These are phyloP conservation scores for Daedaleopsis sinensis DNA, from an alignment of 768 basidiomycete species.

Conservation along the genomic window DNA sequence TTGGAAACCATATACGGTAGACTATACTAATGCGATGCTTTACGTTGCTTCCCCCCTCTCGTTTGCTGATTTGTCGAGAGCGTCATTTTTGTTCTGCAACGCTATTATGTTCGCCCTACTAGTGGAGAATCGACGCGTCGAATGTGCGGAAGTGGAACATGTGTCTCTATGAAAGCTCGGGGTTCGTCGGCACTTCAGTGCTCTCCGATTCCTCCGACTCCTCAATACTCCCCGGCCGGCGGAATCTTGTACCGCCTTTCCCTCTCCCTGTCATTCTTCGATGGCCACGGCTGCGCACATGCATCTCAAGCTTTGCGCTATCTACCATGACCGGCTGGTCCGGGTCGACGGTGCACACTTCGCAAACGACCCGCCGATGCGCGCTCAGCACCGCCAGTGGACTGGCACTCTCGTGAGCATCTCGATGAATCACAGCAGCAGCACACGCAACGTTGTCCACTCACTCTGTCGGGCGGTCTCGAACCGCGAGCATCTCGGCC, in stretches of 20 bases:
- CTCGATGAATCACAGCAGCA: background rate
- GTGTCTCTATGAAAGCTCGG: too few relatives aligned
- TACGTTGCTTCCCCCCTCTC: too few relatives aligned
- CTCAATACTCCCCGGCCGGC: background rate
- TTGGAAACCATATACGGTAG: too few relatives aligned
- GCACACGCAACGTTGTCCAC: slow-evolving; percentile 8
- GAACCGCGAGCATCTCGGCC: slow-evolving; percentile 49
- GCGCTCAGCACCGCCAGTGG: slow-evolving; percentile 58
- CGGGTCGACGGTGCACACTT: slow-evolving; percentile 60
- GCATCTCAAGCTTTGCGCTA: slow-evolving; percentile 54
- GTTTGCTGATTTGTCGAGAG: too few relatives aligned
- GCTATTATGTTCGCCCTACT: too few relatives aligned
- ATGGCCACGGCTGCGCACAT: slow-evolving; percentile 60
- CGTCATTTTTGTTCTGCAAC: too few relatives aligned
- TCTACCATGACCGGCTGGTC: slow-evolving; percentile 69
- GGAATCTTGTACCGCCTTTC: background rate
- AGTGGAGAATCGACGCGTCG: too few relatives aligned
- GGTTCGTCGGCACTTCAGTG: background rate
- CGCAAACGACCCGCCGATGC: slow-evolving; percentile 61
- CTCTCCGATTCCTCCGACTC: background rate
- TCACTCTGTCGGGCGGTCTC: slow-evolving; percentile 50
- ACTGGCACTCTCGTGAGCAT: slow-evolving; percentile 38
- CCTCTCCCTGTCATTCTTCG: slow-evolving; percentile 37
- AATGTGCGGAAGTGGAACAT: too few relatives aligned
- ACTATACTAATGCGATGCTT: too few relatives aligned